A percentile compares a stretch with the other conserved stretches of the same genome.
phyloP scores from a whole-genome alignment of 1,139 yeast species.

The Meyerozyma athensensis region DNA sequence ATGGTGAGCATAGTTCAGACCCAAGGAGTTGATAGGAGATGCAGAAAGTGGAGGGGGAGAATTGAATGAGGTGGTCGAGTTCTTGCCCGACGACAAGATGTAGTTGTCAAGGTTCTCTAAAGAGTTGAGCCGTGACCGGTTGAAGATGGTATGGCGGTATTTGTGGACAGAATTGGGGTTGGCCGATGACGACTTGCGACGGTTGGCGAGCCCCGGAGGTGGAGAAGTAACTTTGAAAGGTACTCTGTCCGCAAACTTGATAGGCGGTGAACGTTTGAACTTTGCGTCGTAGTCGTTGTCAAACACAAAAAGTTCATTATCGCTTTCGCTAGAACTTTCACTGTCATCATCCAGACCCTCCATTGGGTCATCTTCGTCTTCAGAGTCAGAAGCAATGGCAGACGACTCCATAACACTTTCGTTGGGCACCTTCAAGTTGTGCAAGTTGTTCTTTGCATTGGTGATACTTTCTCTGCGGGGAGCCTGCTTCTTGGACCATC shows the following conservation, averaged over 20 bases:
- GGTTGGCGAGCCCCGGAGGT: conserved; percentile 17
- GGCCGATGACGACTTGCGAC: conserved; percentile 28
- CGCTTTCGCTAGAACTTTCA: conserved; percentile 19
- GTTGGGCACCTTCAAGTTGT: conserved; percentile 42
- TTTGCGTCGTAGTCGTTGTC: conserved; percentile 27
- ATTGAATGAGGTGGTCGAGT: conserved; percentile 31
- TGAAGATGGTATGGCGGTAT: conserved; percentile 21
- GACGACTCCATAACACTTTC: conserved; percentile 21
- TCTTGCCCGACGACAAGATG: conserved; percentile 36
- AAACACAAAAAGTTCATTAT: conserved; percentile 37
- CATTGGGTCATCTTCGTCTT: conserved; percentile 26
- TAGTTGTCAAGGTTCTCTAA: conserved; percentile 42
- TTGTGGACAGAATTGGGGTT: conserved; percentile 13
- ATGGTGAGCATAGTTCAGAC: conserved; percentile 18
- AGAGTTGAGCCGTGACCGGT: conserved; percentile 40
- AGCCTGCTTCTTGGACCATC: conserved; percentile 41
- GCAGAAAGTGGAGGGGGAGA: conserved; percentile 33
- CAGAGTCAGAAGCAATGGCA: conserved; percentile 42
- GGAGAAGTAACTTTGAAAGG: conserved; percentile 43
- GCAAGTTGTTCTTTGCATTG: conserved; percentile 39
- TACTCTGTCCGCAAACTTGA: conserved; percentile 42
- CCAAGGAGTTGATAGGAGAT: conserved; percentile 24
- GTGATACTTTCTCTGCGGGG: conserved; percentile 55
- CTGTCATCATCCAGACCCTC: conserved; percentile 19
- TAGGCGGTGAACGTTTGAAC: conserved; percentile 30